Conservation (phyloP, 2,329 filamentous ascomycete genomes). For the Alternaria sp. region DNA sequence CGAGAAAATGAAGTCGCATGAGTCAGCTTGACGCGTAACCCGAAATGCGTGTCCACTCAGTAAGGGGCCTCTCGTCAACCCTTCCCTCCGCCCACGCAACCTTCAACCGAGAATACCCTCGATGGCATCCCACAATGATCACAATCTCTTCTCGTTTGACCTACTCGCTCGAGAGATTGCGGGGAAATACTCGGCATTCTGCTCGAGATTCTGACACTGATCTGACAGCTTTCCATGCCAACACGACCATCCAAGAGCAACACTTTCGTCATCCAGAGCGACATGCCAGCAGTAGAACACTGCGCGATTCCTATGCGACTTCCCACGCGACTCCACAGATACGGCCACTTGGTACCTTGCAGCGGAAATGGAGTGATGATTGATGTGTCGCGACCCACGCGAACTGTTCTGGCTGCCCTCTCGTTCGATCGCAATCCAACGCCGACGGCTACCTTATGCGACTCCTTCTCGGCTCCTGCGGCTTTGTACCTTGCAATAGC, state of each 20-base stretch:
- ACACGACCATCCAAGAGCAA: background rate
- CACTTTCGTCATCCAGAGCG: slow-evolving; percentile 2
- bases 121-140: background rate
- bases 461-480: background rate
- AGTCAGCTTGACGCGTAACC: slow-evolving; percentile 13
- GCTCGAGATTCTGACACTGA: background rate
- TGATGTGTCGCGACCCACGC: slow-evolving; percentile 1
- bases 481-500: background rate
- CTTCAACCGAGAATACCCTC: slow-evolving; percentile 1
- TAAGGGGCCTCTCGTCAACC: background rate
- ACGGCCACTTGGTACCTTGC: background rate
- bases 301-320: background rate
- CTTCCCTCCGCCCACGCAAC: background rate
- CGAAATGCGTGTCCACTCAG: slow-evolving; percentile 2
- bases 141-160: slow-evolving; percentile 1
- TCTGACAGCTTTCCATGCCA: background rate
- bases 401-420: background rate
- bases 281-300: slow-evolving; percentile 4
- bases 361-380: slow-evolving; percentile 5
- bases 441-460: slow-evolving; percentile 1
- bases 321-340: slow-evolving; percentile 3
- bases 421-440: background rate
- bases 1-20: slow-evolving; percentile 6
- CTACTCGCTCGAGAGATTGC: background rate
- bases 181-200: slow-evolving; percentile 1